phyloP scores from a whole-genome alignment of 306 rosid species.

The Glycyrrhiza uralensis region DNA sequence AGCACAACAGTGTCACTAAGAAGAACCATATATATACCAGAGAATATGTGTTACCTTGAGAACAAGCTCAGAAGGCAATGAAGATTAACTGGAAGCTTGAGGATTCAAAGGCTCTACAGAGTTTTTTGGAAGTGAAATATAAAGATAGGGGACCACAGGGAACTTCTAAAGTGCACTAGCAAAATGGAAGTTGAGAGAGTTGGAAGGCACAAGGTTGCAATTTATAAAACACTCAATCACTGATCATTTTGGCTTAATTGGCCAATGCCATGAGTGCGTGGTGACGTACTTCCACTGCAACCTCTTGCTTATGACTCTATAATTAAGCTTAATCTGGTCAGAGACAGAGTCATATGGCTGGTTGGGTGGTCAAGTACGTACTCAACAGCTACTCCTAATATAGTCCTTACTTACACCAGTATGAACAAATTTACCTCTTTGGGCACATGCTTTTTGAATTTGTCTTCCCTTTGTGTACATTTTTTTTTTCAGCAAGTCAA shows the following conservation, averaged over 20 bases:
- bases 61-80: not conserved
- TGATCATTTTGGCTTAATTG: not conserved
- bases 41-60: constrained; percentile 28
- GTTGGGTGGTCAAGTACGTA: not conserved
- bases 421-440: constrained; percentile 16
- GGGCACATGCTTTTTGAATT: not conserved
- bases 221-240: constrained; percentile 23
- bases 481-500: not conserved
- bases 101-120: constrained; percentile 9
- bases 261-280: constrained; percentile 14
- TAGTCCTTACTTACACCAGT: not conserved
- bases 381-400: not conserved
- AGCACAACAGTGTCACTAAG: not conserved
- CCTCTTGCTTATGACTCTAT: not conserved
- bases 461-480: not conserved
- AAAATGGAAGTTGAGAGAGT: constrained; percentile 18
- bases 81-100: not conserved
- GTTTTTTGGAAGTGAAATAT: not conserved
- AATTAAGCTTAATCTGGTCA: too few species aligned
- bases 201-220: not conserved
- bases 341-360: not conserved
- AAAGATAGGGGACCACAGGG: not conserved
- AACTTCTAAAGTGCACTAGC: not conserved
- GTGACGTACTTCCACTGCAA: constrained; percentile 33
- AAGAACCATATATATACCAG: not conserved